Base-by-base conservation (phyloP, 164 flowering plant genomes). In the Tetracentron sinense region DNA sequence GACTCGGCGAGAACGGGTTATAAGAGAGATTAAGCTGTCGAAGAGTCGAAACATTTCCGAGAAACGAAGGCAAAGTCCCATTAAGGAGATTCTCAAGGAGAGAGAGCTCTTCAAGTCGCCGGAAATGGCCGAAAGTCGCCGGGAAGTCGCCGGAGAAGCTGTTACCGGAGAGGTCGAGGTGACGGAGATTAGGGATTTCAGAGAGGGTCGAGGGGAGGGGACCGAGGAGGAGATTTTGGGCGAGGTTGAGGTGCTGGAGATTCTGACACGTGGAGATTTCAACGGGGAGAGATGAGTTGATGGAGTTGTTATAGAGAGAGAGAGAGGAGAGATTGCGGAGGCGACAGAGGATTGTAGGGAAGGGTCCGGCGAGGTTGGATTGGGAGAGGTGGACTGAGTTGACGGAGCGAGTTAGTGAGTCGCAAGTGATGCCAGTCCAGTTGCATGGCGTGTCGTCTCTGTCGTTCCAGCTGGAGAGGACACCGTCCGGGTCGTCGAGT, bases 61-160 rank as follows among this genome's bases (percentile, higher is more conserved):
- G 66, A 60, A 74, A 64, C 0, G 83, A 15, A 7, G 97, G 97
- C 0, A 92, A 48, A 0, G 75, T 56, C 7, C 89, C 97, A 54
- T 85, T 79, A 16, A 95, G 42, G 60, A 92, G 81, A 59, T 90
- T 95, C 25, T 64, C 71, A 25, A 85, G 81, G 6, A 95, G 75
- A 6, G 89, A 74, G 19, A 95, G 69, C 11, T 70, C 85, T 60
- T 85, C 86, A 8, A 95, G 88, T 2, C 67, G 67, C 58, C 26
- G 79, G 59, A 88, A 88, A 33, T 64, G 23, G 0, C 83, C 95
- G 64, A 82, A 89, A 16, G 69, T 69, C 30, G 35, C 73, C 25
- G 99, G 99, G 33, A 94, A 77, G 0, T 75, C 77, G 58, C 97
- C 97, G 75, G 97, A 78, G 67, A 95, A 85, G 61, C 87, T 67